Evolutionary conservation across 495 filamentous ascomycete species (phyloP), one percentile per base, ranked within the genome.

Genomic region (Staphylotrichum tortipilum): DNA sequence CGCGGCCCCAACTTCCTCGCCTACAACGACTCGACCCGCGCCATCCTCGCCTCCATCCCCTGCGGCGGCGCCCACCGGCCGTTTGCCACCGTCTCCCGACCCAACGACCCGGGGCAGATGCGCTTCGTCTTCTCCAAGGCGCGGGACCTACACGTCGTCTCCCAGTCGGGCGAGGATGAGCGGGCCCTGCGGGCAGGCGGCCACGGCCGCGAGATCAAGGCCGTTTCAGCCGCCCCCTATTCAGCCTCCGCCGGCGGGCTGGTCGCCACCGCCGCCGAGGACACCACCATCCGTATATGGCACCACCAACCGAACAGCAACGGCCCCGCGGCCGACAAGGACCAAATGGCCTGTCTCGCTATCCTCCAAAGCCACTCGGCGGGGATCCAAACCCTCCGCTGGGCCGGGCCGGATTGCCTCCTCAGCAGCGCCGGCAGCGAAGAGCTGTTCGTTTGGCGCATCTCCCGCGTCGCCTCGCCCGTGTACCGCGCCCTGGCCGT

Each of bases 191-290:
- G 81, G 23, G 45, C 59, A 0, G 92, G 92, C 0, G 78, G 78
- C 1, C 92, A 99, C 64, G 92, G 92, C 0, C 68, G 92, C 29
- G 92, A 99, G 69, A 85, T 96, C 53, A 91, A 91, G 64, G 73
- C 83, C 2, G 69, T 83, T 52, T 80, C 86, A n/a, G 60, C 82
- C 9, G 15, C 41, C n/a, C 36, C 3, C 15, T 21, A 8, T 28
- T 31, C 10, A n/a, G 15, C 33, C 9, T 5, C 24, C 7, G 10
- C 18, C 3, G 44, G 21, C 9, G 5, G 3, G 2, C 17, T 52
- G n/a, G 15, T 95, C 33, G 90, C 86, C 1, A 97, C 91, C 0
- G 92, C 86, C 0, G 84, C 88, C 0, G 92, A 97, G 66, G 92
- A 97, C 56, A 97, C 94, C 0, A 70, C 78, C 1, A 84, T 97